Evolutionary conservation across 306 rosid species (phyloP).

Genomic region (Medicago arabica): DNA sequence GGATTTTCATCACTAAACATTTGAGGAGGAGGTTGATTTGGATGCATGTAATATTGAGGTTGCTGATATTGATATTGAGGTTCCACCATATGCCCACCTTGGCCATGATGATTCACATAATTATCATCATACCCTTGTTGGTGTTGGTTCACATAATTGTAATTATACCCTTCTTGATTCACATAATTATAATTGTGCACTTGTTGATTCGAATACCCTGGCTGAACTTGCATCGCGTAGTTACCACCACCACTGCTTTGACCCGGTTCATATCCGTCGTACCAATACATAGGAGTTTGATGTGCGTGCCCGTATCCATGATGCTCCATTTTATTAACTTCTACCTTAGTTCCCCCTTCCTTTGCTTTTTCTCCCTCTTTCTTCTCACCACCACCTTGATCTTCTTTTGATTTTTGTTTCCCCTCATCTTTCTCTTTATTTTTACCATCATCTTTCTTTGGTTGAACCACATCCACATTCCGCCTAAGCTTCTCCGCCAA

Average conservation of each 20-base stretch:
- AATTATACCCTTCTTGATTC: conserved; percentile 38
- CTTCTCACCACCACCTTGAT: conserved; percentile 15
- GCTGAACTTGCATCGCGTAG: conserved; percentile 38
- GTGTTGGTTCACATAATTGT: background rate
- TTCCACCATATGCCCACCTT: conserved; percentile 44
- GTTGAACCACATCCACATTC: conserved; percentile 68
- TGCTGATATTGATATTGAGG: conserved; percentile 12
- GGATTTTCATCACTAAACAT: conserved; percentile 91
- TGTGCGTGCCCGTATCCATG: conserved; percentile 57
- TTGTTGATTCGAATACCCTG: background rate
- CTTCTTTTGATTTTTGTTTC: conserved; percentile 33
- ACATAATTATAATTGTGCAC: background rate
- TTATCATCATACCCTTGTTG: conserved; percentile 32
- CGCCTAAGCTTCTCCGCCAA: conserved; percentile 60
- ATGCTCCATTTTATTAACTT: conserved; percentile 67
- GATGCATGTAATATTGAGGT: conserved; percentile 38
- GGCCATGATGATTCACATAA: background rate
- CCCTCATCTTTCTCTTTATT: conserved; percentile 41
- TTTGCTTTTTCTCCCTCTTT: conserved; percentile 37
- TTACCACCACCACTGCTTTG: conserved; percentile 44
- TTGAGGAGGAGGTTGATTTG: conserved; percentile 53
- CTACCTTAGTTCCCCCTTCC: conserved; percentile 50
- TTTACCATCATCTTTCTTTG: conserved; percentile 56
- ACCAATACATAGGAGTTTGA: conserved; percentile 48
- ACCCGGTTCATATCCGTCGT: conserved; percentile 62